Evolutionary conservation across 2,329 filamentous ascomycete species (phyloP).

Genomic region (Cercospora sp.): DNA sequence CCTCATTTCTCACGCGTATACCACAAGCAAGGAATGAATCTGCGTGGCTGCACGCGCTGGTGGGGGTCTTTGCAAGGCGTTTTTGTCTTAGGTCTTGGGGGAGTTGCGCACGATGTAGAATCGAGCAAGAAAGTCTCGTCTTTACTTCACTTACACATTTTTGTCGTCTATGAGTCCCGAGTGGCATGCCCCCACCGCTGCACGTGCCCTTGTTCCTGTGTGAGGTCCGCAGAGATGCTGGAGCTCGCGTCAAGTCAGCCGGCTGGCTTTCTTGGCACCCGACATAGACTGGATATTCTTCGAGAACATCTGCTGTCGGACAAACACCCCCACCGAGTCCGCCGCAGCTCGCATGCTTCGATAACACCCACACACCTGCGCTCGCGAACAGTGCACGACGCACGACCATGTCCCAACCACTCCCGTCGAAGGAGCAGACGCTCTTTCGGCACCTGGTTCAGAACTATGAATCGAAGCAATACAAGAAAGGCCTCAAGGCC

Average conservation of each 20-base stretch:
- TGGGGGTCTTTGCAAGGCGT: slow-evolving; percentile 23
- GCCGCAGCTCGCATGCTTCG: slow-evolving; percentile 11
- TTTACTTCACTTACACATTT: slow-evolving; percentile 11
- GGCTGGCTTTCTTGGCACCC: background rate
- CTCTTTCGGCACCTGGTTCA: slow-evolving; percentile 94
- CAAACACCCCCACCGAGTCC: background rate
- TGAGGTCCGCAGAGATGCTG: slow-evolving; percentile 1
- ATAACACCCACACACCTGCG: slow-evolving; percentile 5
- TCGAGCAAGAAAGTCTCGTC: slow-evolving; percentile 25
- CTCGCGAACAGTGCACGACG: slow-evolving; percentile 8
- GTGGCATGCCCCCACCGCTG: background rate
- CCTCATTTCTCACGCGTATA: slow-evolving; percentile 20
- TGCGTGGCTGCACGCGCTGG: slow-evolving; percentile 8
- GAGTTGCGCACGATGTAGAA: slow-evolving; percentile 22
- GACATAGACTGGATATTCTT: background rate
- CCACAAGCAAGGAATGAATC: slow-evolving; percentile 4
- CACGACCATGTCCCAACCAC: slow-evolving; percentile 31
- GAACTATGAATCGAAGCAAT: slow-evolving; percentile 97
- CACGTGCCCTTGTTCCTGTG: background rate
- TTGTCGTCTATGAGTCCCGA: background rate
- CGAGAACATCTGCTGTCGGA: background rate
- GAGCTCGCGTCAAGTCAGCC: background rate
- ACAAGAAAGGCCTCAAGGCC: slow-evolving; percentile 83
- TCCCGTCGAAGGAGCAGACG: slow-evolving; percentile 84
- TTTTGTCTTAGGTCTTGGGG: slow-evolving; percentile 18